phyloP scores from a whole-genome alignment of 352 stramenopile genomes.

The Phytophthora europaea region DNA sequence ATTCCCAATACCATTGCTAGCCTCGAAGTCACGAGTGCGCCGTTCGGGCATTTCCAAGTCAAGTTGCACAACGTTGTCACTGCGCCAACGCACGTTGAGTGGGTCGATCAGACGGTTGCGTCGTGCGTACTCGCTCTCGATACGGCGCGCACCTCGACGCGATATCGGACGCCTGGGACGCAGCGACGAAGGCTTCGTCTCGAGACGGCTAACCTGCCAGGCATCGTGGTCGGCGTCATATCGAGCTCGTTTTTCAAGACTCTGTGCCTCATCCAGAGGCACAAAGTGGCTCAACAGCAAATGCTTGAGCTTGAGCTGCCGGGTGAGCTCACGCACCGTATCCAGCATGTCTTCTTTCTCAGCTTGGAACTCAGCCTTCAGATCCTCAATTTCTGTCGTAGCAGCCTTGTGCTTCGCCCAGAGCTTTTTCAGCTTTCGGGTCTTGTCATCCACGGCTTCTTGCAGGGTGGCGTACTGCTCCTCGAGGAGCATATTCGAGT shows the following conservation, averaged over 20 bases:
- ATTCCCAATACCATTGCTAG: slow-evolving; percentile 54
- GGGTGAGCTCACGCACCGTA: slow-evolving; percentile 94
- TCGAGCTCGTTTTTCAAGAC: slow-evolving; percentile 84
- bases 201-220: slow-evolving; percentile 88
- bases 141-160: slow-evolving; percentile 68
- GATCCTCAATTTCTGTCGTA: slow-evolving; percentile 92
- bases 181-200: slow-evolving; percentile 64
- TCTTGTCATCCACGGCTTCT: slow-evolving; percentile 96
- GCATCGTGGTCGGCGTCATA: slow-evolving; percentile 92
- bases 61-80: slow-evolving; percentile 92
- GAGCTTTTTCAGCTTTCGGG: slow-evolving; percentile 96
- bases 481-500: slow-evolving; percentile 93
- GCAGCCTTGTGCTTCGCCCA: slow-evolving; percentile 94
- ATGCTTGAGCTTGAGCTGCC: slow-evolving; percentile 97
- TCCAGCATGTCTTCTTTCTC: slow-evolving; percentile 97
- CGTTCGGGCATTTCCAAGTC: slow-evolving; percentile 92
- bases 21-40: slow-evolving; percentile 84
- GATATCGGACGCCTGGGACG: slow-evolving; percentile 75
- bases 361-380: slow-evolving; percentile 93
- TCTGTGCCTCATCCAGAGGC: slow-evolving; percentile 68
- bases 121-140: slow-evolving; percentile 94
- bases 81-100: slow-evolving; percentile 87
- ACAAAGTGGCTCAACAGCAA: slow-evolving; percentile 93
- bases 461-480: slow-evolving; percentile 92
- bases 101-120: slow-evolving; percentile 88